Conservation (phyloP, 2,329 filamentous ascomycete species). For the Blumeria graminis region DNA sequence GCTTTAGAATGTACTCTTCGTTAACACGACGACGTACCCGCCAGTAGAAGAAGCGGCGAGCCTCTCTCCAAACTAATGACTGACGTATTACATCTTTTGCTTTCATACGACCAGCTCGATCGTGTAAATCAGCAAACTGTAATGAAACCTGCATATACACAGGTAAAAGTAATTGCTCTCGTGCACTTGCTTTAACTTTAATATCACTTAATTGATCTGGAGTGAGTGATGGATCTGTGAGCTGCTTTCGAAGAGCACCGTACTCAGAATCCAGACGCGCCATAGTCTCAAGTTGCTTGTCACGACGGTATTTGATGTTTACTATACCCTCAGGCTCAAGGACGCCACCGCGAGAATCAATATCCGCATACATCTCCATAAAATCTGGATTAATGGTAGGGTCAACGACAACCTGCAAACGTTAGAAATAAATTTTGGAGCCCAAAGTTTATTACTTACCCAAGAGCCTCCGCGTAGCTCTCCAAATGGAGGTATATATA, state of each 20-base stretch:
- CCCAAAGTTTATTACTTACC: slow-evolving; percentile 23
- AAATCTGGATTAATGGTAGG: slow-evolving; percentile 88
- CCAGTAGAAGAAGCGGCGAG: slow-evolving; percentile 99
- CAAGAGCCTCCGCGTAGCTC: slow-evolving; percentile 97
- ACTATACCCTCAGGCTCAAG: slow-evolving; percentile 96
- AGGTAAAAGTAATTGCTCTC: slow-evolving; percentile 73
- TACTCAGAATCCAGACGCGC: slow-evolving; percentile 73
- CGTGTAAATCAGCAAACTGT: slow-evolving; percentile 92
- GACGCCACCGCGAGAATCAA: slow-evolving; percentile 85
- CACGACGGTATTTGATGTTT: slow-evolving; percentile 93
- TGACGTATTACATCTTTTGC: slow-evolving; percentile 87
- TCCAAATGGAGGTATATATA: slow-evolving; percentile 92
- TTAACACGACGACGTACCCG: slow-evolving; percentile 87
- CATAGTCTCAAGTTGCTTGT: slow-evolving; percentile 96
- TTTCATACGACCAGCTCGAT: slow-evolving; percentile 91
- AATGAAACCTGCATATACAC: slow-evolving; percentile 90
- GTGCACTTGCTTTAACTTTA: slow-evolving; percentile 61
- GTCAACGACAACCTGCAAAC: slow-evolving; percentile 60
- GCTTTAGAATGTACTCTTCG: slow-evolving; percentile 90
- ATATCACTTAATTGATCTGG: slow-evolving; percentile 54
- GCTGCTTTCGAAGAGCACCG: slow-evolving; percentile 57
- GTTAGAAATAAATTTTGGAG: slow-evolving; percentile 14
- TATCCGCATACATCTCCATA: slow-evolving; percentile 99
- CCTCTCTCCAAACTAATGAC: slow-evolving; percentile 62
- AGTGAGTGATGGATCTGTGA: slow-evolving; percentile 36